Conservation (phyloP, 2,329 filamentous ascomycete genomes). For the Zymoseptoria pseudotritici region DNA sequence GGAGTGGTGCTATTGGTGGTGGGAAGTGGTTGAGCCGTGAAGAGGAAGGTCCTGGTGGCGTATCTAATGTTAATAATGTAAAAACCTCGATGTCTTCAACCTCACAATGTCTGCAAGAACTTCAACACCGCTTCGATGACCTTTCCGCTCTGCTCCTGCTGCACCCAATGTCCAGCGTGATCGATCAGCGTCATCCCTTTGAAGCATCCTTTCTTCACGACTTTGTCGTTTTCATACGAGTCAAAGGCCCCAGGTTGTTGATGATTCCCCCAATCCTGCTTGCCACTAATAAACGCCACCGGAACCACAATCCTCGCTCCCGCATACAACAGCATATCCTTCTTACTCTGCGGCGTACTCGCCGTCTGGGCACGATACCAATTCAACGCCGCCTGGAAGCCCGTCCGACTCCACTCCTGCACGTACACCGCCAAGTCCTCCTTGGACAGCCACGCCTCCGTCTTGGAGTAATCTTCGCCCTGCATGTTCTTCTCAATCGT, state of each 20-base stretch:
- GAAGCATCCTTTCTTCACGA: constrained; percentile 41
- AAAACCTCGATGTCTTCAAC: not conserved
- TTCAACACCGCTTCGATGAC: constrained; percentile 43
- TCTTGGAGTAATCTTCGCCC: constrained; percentile 40
- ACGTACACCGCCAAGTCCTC: constrained; percentile 54
- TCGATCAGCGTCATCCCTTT: constrained; percentile 48
- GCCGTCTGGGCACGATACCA: constrained; percentile 59
- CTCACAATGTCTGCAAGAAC: constrained; percentile 30
- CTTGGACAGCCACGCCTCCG: constrained; percentile 50
- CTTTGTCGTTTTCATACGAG: constrained; percentile 39
- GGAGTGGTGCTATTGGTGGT: no score
- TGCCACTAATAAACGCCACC: constrained; percentile 54
- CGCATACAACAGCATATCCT: constrained; percentile 52
- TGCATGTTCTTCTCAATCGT: constrained; percentile 50
- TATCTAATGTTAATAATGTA: not conserved
- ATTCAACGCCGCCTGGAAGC: constrained; percentile 59
- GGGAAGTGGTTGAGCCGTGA: no score
- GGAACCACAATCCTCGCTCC: constrained; percentile 56
- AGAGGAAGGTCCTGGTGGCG: not conserved
- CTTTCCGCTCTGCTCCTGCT: constrained; percentile 55
- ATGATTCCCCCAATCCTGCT: constrained; percentile 60
- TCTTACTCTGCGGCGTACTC: constrained; percentile 32
- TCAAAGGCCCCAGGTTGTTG: constrained; percentile 60
- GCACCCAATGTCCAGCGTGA: constrained; percentile 62
- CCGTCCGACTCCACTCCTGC: constrained; percentile 52